Base-by-base conservation (phyloP, 345 rosid species). In the Populus euphratica region DNA sequence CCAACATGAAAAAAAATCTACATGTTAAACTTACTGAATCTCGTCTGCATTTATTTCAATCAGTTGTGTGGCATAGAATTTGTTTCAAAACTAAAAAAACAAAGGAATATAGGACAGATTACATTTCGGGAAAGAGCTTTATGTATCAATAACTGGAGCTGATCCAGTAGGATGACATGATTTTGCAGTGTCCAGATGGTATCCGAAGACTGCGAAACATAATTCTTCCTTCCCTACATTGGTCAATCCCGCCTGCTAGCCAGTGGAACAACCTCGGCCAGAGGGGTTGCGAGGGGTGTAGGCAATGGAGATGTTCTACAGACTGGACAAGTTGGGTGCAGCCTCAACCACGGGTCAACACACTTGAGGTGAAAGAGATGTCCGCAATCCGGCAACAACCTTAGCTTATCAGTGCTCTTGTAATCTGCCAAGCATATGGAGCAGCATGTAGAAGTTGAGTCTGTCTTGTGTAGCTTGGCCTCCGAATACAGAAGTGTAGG, bases 371-470 rank as follows among this genome's bases (percentile, higher is more conserved):
- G 98, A 72, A 93, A 94, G 7, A 90, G 82, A 69, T 93, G 98
- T 27, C 86, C 88, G 67, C 97, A 96, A 35, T 93, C 96, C 1
- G 98, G 98, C 56, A 96, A 71, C 66, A 84, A 72, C 77, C 97
- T 79, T 25, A 93, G 85, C 39, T 50, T 68, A 76, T 95, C 97
- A 0, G 78, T 74, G 23, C 73, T 77, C 63, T 85, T 90, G 83
- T 93, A 96, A 81, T 96, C 99, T 17, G 89, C 93, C 84, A 96
- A 81, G 44, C 99, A 96, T 0, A 96, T 88, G 0, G 97, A 86
- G 74, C 99, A 96, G 77, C 96, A 92, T 5, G 80, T 63, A 5
- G 92, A 80, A 0, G 96, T 84, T 0, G 94, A 82, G 76, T 79
- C 88, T 27, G 50, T 77, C 67, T 79, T 74, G 73, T 64, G 70